These are phyloP conservation scores for Cyclaneusma minus DNA, from an alignment of 2,329 filamentous ascomycete genomes.

Conservation along the genomic window DNA sequence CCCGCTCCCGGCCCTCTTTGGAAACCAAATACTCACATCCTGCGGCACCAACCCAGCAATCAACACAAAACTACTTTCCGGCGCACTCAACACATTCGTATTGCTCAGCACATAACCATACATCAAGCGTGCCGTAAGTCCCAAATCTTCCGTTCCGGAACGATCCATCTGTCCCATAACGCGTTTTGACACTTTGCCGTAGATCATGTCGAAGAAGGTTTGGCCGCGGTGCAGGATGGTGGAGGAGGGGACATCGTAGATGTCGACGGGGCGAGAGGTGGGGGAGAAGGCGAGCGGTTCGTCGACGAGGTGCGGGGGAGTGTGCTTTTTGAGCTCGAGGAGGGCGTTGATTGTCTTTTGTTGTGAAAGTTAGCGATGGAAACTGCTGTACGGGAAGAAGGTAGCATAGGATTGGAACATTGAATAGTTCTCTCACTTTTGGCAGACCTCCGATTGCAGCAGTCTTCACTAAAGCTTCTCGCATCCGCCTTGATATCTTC, in stretches of 20 bases:
- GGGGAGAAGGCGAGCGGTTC: conserved; percentile 21
- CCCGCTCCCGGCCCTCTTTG: conserved; percentile 1
- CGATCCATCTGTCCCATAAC: conserved; percentile 32
- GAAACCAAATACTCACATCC: conserved; percentile 23
- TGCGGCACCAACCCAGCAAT: conserved; percentile 34
- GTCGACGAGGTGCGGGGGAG: conserved; percentile 26
- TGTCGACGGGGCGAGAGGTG: conserved; percentile 22
- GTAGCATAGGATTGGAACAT: background rate
- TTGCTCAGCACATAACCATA: conserved; percentile 35
- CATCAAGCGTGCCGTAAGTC: conserved; percentile 28
- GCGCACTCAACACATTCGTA: conserved; percentile 25
- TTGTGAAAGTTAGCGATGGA: conserved; percentile 1
- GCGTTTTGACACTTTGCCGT: conserved; percentile 31
- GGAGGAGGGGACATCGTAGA: conserved; percentile 20
- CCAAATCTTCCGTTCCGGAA: conserved; percentile 33
- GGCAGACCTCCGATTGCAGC: conserved; percentile 32
- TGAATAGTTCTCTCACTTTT: conserved; percentile 22
- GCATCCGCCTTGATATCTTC: conserved; percentile 26
- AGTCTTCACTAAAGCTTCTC: conserved; percentile 33
- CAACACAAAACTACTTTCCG: conserved; percentile 34
- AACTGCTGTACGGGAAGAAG: too few species aligned
- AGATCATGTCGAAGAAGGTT: conserved; percentile 30
- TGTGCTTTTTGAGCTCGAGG: conserved; percentile 26
- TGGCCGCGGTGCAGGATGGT: conserved; percentile 27
- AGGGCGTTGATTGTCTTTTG: conserved; percentile 30